Percentiles rank a stretch among this genome's conserved stretches.
Evolutionary conservation across 495 filamentous ascomycete genomes (phyloP).

Genomic region (Aspergillus diversus): DNA sequence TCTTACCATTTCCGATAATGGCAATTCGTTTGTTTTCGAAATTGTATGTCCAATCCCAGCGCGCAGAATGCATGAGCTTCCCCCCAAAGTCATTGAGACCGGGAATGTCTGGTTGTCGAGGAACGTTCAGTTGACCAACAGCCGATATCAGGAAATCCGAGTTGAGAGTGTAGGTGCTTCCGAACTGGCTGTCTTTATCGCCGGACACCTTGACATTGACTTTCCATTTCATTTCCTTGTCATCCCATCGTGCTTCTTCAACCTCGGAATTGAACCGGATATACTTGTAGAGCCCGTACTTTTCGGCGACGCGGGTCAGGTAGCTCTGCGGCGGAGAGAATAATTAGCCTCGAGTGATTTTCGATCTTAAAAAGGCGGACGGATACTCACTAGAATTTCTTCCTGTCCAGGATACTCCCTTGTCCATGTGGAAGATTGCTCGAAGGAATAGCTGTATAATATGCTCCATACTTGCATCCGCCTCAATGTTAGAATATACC

Average conservation of each 20-base stretch:
- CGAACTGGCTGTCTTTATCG: constrained; percentile 51
- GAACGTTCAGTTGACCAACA: constrained; percentile 65
- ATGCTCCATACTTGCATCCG: constrained; percentile 43
- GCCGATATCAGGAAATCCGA: constrained; percentile 66
- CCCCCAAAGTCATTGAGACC: constrained; percentile 62
- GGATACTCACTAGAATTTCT: constrained; percentile 55
- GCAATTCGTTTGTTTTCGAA: constrained; percentile 55
- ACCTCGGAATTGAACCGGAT: constrained; percentile 59
- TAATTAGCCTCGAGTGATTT: background rate
- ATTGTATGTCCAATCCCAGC: constrained; percentile 54
- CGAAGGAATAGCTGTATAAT: constrained; percentile 69
- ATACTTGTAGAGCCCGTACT: constrained; percentile 59
- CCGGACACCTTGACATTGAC: constrained; percentile 44
- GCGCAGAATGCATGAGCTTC: constrained; percentile 57
- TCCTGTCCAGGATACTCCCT: constrained; percentile 65
- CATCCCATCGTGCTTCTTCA: constrained; percentile 60
- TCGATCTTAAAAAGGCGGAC: too few relatives aligned
- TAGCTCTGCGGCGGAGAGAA: constrained; percentile 46
- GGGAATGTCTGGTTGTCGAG: constrained; percentile 59
- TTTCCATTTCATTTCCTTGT: constrained; percentile 57
- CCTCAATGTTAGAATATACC: constrained; percentile 12
- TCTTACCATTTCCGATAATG: constrained; percentile 57
- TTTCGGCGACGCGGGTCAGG: constrained; percentile 59
- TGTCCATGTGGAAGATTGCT: constrained; percentile 66
- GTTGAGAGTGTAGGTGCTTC: constrained; percentile 44